Evolutionary conservation across 2,329 filamentous ascomycete species (phyloP), one percentile per base, ranked within the genome.

Genomic region (Fusarium staphyleae): DNA sequence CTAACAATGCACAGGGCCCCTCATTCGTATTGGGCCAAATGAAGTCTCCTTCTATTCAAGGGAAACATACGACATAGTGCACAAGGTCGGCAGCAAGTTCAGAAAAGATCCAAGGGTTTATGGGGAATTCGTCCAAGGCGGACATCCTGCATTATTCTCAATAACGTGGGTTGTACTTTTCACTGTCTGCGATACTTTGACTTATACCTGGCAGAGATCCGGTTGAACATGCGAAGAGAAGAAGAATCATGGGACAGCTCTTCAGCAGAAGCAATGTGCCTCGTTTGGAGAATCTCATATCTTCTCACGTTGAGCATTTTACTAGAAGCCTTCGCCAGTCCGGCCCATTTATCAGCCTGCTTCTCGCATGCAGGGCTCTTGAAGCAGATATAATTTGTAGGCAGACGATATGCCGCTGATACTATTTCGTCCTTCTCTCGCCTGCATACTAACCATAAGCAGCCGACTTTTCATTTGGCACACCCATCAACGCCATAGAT

Each of bases 381-480:
- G 59, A 62, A 16, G 56, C 59, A 7, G 59, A 62, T 2, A 62
- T 62, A 3, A 62, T 62, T 4, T 57, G 59, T 62, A 14, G 46
- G 59, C 4, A 3, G 8, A 12, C n/a, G n/a, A n/a, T n/a, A n/a
- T n/a, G n/a, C n/a, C n/a, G n/a, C n/a, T n/a, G n/a, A n/a, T n/a
- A n/a, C n/a, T n/a, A n/a, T n/a, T n/a, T n/a, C n/a, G n/a, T n/a
- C n/a, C n/a, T n/a, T n/a, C n/a, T n/a, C n/a, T n/a, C n/a, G n/a
- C n/a, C n/a, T n/a, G n/a, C n/a, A n/a, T n/a, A n/a, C n/a, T n/a
- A n/a, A 10, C 5, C 3, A 15, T 37, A 3, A 2, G 14, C 37
- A 70, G 68, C 68, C 12, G 55, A 51, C 0, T 70, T 70, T 16
- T 69, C 65, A 1, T 68, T 70, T 14, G 65, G 66, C 1, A 59